Percentiles rank a stretch among this genome's conserved stretches.
Evolutionary conservation across 1,284 basidiomycete genomes (phyloP).

Genomic region (Naganishia liquefaciens): DNA sequence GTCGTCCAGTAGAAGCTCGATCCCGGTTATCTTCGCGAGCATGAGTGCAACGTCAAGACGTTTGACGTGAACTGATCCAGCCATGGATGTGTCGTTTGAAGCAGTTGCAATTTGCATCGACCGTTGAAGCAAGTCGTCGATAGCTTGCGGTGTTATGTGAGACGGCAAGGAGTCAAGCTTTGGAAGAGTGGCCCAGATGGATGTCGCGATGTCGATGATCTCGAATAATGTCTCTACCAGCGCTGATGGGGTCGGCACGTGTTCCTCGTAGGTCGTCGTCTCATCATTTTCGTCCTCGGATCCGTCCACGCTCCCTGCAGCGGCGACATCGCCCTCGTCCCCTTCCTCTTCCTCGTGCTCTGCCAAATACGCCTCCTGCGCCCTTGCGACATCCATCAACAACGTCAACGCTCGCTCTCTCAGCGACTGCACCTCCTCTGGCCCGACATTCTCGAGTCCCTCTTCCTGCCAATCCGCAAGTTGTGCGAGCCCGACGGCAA

Average conservation of each 20-base stretch:
- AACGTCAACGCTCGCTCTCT: slow-evolving; percentile 42
- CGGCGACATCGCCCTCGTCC: slow-evolving; percentile 29
- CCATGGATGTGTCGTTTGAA: background rate
- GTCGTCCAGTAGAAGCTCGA: background rate
- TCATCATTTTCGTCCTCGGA: slow-evolving; percentile 51
- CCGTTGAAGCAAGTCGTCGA: slow-evolving; percentile 11
- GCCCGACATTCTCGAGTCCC: slow-evolving; percentile 30
- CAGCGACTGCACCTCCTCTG: slow-evolving; percentile 35
- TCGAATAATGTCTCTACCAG: slow-evolving; percentile 46
- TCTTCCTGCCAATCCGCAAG: slow-evolving; percentile 52
- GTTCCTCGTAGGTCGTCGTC: slow-evolving; percentile 53
- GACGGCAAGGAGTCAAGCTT: slow-evolving; percentile 4
- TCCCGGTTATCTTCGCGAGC: background rate
- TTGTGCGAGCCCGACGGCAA: slow-evolving; percentile 44
- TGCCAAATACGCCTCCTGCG: slow-evolving; percentile 39
- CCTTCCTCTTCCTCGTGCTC: slow-evolving; percentile 3
- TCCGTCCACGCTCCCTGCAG: slow-evolving; percentile 30
- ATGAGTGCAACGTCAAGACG: slow-evolving; percentile 10
- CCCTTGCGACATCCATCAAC: slow-evolving; percentile 36
- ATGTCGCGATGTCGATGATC: slow-evolving; percentile 42
- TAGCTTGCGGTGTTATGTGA: background rate
- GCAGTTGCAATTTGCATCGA: slow-evolving; percentile 1
- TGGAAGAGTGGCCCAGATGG: slow-evolving; percentile 43
- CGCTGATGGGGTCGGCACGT: slow-evolving; percentile 47
- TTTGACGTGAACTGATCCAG: slow-evolving; percentile 6